phyloP scores from a whole-genome alignment of 257 asterid genomes.

The Catharanthus roseus region DNA sequence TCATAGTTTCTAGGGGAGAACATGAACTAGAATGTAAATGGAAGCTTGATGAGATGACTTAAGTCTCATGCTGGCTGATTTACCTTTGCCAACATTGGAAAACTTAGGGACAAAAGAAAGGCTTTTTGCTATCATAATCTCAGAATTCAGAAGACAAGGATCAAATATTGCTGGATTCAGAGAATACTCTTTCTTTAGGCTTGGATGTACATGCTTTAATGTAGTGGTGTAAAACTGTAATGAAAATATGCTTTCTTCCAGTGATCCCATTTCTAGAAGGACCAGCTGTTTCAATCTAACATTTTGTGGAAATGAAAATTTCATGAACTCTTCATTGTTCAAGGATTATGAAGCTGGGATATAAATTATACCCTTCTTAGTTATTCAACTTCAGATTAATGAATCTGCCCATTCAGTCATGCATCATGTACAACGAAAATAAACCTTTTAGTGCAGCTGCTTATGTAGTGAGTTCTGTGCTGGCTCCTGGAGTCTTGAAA shows the following conservation, averaged over 20 bases:
- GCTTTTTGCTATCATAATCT: not conserved
- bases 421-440: not conserved
- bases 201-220: not conserved
- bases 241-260: not conserved
- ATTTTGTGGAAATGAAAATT: not conserved
- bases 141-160: not conserved
- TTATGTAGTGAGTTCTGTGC: not conserved
- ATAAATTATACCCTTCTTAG: not conserved
- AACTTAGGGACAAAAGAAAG: not conserved
- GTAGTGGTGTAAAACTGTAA: not conserved
- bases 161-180: not conserved
- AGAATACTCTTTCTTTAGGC: slow-evolving; percentile 1
- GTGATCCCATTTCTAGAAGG: not conserved
- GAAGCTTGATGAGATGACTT: not conserved
- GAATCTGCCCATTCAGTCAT: not conserved
- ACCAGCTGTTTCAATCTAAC: not conserved
- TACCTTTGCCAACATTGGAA: not conserved
- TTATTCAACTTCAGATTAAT: not conserved
- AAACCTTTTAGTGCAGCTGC: too few relatives aligned
- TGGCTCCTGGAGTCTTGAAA: not conserved
- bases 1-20: too few relatives aligned
- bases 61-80: not conserved
- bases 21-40: too few relatives aligned
- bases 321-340: too few relatives aligned
- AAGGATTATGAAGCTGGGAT: too few relatives aligned